Conservation (phyloP, 2,329 filamentous ascomycete genomes). For the Aureobasidium melanogenum region DNA sequence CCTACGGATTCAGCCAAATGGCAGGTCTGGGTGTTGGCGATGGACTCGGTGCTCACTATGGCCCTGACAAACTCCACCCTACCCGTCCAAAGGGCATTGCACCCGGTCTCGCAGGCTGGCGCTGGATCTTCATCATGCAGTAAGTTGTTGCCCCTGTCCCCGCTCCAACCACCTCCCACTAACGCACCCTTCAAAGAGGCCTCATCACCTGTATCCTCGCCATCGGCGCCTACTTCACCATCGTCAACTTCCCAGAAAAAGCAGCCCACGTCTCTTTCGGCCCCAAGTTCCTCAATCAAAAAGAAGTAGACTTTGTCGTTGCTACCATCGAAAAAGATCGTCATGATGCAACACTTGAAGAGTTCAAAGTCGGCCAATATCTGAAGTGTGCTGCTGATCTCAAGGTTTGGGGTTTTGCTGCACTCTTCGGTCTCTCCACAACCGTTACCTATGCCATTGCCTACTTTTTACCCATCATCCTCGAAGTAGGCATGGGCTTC, state of each 20-base stretch:
- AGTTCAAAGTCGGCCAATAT: conserved; percentile 41
- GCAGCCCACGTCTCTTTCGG: conserved; percentile 16
- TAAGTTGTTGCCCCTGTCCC: not conserved
- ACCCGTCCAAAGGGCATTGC: conserved; percentile 17
- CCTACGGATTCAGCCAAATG: conserved; percentile 28
- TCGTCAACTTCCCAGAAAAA: conserved; percentile 38
- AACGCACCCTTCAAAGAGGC: conserved; percentile 14
- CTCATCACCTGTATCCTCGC: conserved; percentile 33
- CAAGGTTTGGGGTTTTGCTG: conserved; percentile 48
- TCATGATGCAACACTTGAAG: conserved; percentile 40
- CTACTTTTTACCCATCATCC: conserved; percentile 31
- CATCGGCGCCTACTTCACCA: conserved; percentile 31
- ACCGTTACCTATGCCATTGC: conserved; percentile 35
- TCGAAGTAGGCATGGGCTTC: conserved; percentile 28
- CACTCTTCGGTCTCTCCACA: conserved; percentile 53
- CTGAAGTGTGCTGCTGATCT: conserved; percentile 38
- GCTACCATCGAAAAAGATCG: conserved; percentile 45
- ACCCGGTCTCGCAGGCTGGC: conserved; percentile 35
- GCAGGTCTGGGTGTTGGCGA: conserved; percentile 37
- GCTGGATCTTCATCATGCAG: conserved; percentile 36
- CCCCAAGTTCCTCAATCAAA: conserved; percentile 36
- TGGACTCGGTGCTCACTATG: conserved; percentile 25
- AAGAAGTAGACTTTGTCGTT: conserved; percentile 42
- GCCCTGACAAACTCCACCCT: conserved; percentile 22
- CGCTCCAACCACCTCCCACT: not conserved